Conservation (phyloP, 371 early-diverging fungal species). For the Mortierella polycephala region DNA sequence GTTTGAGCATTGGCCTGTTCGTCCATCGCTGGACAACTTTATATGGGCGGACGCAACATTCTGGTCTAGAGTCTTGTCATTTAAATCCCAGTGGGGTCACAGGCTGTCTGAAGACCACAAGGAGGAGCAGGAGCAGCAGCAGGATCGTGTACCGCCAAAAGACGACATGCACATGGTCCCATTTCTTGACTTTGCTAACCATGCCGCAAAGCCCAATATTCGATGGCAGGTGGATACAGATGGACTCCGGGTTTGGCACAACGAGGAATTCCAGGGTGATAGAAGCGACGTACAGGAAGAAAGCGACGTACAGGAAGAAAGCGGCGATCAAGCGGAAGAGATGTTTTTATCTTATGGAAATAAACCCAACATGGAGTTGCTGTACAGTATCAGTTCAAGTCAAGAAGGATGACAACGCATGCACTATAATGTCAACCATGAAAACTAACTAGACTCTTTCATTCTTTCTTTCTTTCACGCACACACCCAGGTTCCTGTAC, state of each 20-base stretch:
- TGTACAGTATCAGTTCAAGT: conserved; percentile 37
- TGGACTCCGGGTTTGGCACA: conserved; percentile 36
- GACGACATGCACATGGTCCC: conserved; percentile 59
- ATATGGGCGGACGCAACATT: conserved; percentile 64
- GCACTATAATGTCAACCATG: neutral
- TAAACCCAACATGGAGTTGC: conserved; percentile 72
- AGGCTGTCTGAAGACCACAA: neutral
- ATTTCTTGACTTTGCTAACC: conserved; percentile 72
- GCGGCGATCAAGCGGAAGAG: conserved; percentile 29
- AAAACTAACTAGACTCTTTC: neutral
- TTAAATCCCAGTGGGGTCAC: conserved; percentile 28
- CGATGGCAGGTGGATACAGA: conserved; percentile 60
- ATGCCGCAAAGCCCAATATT: conserved; percentile 56
- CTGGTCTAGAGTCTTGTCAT: conserved; percentile 64
- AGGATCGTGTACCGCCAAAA: neutral
- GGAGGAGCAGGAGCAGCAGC: neutral
- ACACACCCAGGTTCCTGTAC: conserved; percentile 33
- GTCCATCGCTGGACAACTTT: conserved; percentile 56
- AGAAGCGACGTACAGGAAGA: neutral
- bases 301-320: neutral
- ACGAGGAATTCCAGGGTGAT: conserved; percentile 3
- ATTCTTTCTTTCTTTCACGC: neutral
- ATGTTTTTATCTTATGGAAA: conserved; percentile 65
- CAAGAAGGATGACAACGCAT: neutral
- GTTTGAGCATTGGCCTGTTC: conserved; percentile 45